These are phyloP conservation scores for Lactarius quietus DNA, from an alignment of 768 basidiomycete genomes.

Conservation along the genomic window DNA sequence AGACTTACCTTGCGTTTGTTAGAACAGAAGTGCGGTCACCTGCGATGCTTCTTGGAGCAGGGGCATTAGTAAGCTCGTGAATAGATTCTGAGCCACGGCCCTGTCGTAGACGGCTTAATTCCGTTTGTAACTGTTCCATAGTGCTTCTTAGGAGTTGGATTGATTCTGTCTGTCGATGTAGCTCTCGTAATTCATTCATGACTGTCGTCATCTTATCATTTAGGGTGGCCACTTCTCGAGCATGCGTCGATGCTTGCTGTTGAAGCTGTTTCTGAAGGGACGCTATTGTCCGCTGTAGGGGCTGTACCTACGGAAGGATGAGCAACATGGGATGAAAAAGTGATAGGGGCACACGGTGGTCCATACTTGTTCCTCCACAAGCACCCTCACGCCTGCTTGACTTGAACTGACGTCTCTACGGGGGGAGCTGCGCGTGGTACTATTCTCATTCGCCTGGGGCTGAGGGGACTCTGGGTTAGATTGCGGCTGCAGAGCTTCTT, in stretches of 20 bases:
- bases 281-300: slow-evolving; percentile 21
- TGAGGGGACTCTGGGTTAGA: slow-evolving; percentile 2
- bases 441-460: slow-evolving; percentile 6
- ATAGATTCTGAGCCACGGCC: slow-evolving; percentile 8
- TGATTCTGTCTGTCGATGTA: slow-evolving; percentile 22
- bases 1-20: slow-evolving; percentile 16
- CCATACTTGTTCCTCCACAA: slow-evolving; percentile 23
- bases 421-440: slow-evolving; percentile 1
- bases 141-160: slow-evolving; percentile 21
- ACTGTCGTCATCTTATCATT: slow-evolving; percentile 20
- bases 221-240: slow-evolving; percentile 17
- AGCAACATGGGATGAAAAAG: neutral
- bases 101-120: slow-evolving; percentile 19
- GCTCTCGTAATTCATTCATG: slow-evolving; percentile 18
- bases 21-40: slow-evolving; percentile 10
- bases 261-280: slow-evolving; percentile 24
- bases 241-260: slow-evolving; percentile 19
- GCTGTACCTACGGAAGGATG: slow-evolving; percentile 14
- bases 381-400: slow-evolving; percentile 7
- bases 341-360: neutral
- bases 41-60: slow-evolving; percentile 12
- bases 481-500: slow-evolving; percentile 10
- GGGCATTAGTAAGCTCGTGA: slow-evolving; percentile 17
- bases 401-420: neutral
- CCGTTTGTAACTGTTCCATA: slow-evolving; percentile 22